Base-by-base conservation (phyloP, 163 green algal species). In the Chloromonas sp. region DNA sequence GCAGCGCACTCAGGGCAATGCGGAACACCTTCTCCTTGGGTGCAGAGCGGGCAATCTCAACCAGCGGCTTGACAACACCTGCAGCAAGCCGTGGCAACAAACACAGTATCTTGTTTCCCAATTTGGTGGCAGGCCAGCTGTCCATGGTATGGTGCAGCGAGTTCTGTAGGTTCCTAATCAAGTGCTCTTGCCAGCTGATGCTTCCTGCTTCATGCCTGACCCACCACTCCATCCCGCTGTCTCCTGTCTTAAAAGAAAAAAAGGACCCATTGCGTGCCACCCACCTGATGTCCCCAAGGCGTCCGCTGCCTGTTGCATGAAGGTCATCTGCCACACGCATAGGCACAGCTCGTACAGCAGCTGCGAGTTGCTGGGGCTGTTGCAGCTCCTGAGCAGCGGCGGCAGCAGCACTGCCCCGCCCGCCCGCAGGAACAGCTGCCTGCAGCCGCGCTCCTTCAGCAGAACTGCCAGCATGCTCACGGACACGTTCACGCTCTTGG, bases 281-380 rank as follows among this genome's bases (percentile, higher is more conserved):
- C 1, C 61, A 84, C 81, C 81, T 76, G 83, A 79, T 0, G 57
- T 77, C 11, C 85, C 90, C 89, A 98, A 92, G 8, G 85, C 90
- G 80, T 96, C 90, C 2, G 90, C 87, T 0, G 92, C 95, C 0
- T 90, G 81, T 74, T 90, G 83, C 77, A 96, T 80, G 87, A 96
- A 98, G 78, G 92, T 96, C 74, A 99, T 93, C 89, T 98, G 92
- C 96, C 96, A 99, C 0, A 94, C 83, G 89, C 93, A 97, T 81
- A 99, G 89, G 82, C 90, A 93, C 0, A 94, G 92, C 89, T 99
- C 96, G 89, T 99, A 99, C 82, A 98, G 91, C 79, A 99, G 93
- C 93, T 99, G 96, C 58, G 92, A 91, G 91, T 95, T 94, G 82
- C 91, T 88, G 60, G 90, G 91, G 81, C 85, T 91, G 83, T 88